Evolutionary conservation across 164 flowering plant genomes (phyloP).

Genomic region (Chimonanthus salicifolius): DNA sequence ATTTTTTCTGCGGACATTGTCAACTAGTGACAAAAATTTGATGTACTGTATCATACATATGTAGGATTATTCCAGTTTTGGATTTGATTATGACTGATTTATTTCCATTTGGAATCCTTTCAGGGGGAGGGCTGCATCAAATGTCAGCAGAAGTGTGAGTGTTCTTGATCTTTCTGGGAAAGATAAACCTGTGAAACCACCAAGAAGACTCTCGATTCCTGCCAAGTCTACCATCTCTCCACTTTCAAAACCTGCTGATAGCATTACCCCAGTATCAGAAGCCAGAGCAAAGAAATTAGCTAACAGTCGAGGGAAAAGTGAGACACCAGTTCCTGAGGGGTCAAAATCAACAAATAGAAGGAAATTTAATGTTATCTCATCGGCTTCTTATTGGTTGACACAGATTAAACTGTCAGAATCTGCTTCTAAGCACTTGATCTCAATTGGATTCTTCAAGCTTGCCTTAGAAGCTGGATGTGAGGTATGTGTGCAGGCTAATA

Average conservation of each 20-base stretch:
- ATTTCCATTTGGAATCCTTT: background rate
- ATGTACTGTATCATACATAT: too few relatives aligned
- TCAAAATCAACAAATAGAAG: conserved; percentile 34
- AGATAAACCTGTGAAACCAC: conserved; percentile 69
- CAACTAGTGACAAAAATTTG: background rate
- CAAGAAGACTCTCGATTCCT: conserved; percentile 82
- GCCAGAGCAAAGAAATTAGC: conserved; percentile 31
- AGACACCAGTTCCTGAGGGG: conserved; percentile 60
- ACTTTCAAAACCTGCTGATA: conserved; percentile 30
- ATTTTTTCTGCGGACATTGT: background rate
- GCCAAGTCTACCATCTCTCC: conserved; percentile 46
- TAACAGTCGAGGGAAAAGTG: conserved; percentile 31
- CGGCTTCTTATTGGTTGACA: conserved; percentile 76
- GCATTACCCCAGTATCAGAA: conserved; percentile 69
- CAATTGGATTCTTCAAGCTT: conserved; percentile 91
- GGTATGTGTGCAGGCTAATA: conserved; percentile 35
- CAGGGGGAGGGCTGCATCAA: conserved; percentile 55
- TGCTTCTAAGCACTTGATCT: conserved; percentile 70
- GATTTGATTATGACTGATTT: background rate
- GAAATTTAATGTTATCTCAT: conserved; percentile 48
- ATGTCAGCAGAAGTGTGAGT: conserved; percentile 67
- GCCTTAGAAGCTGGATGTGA: conserved; percentile 87
- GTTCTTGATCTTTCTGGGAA: conserved; percentile 73
- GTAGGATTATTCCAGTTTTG: background rate
- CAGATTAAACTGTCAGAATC: conserved; percentile 89